Evolutionary conservation across 2,329 filamentous ascomycete species (phyloP).

Genomic region (Mycosphaerella sp.): DNA sequence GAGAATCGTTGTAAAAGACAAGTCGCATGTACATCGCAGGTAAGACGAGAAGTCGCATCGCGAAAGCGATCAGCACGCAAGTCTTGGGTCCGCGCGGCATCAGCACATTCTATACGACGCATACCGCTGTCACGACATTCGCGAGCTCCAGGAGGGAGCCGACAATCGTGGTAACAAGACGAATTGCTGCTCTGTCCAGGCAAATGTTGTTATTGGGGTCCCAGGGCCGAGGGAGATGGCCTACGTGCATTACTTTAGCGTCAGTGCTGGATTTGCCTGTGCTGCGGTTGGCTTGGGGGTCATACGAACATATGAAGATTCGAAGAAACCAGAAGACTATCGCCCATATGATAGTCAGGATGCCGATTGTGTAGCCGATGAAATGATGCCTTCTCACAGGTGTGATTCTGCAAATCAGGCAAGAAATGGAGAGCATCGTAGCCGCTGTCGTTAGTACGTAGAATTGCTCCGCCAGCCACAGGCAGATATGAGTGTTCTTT

Average conservation of each 20-base stretch:
- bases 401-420: conserved; percentile 27
- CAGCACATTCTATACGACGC: conserved; percentile 25
- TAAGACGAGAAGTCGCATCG: conserved; percentile 25
- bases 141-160: conserved; percentile 23
- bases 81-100: conserved; percentile 25
- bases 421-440: conserved; percentile 26
- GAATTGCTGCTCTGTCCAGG: conserved; percentile 18
- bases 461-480: conserved; percentile 21
- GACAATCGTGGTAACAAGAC: conserved; percentile 17
- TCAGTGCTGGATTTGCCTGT: no score
- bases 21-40: conserved; percentile 20
- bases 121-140: conserved; percentile 20
- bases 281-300: no score
- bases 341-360: conserved; percentile 17
- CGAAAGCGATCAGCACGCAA: conserved; percentile 24
- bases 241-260: no score
- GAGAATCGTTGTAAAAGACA: conserved; percentile 13
- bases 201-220: conserved; percentile 15
- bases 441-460: conserved; percentile 19
- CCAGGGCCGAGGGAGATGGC: conserved; percentile 25
- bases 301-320: conserved; percentile 21
- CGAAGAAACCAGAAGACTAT: conserved; percentile 15
- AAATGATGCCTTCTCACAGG: conserved; percentile 16
- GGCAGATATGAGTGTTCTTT: conserved; percentile 10
- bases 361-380: conserved; percentile 18